A percentile compares a stretch with the other conserved stretches of the same genome.
These are phyloP conservation scores for Vitis riparia DNA, from an alignment of 164 flowering plant genomes.

Conservation along the genomic window DNA sequence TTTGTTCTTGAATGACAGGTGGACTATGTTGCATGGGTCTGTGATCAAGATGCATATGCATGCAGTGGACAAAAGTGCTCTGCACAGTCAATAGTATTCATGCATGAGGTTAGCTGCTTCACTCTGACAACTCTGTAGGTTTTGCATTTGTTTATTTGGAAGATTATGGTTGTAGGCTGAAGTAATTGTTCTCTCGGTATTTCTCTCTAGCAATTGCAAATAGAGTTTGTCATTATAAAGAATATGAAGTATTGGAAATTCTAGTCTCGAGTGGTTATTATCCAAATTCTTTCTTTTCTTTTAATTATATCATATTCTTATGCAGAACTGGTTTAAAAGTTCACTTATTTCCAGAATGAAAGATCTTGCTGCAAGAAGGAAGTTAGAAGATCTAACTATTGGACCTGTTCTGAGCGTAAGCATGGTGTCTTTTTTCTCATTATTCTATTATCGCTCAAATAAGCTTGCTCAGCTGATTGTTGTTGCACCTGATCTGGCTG, in stretches of 20 bases:
- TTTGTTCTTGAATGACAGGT: constrained; percentile 47
- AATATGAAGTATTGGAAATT: too few species aligned
- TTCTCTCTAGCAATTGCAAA: constrained; percentile 1
- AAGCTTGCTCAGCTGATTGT: background rate
- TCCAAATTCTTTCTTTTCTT: background rate
- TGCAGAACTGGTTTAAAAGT: constrained; percentile 83
- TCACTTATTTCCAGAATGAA: constrained; percentile 64
- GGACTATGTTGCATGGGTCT: constrained; percentile 97
- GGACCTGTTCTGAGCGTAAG: constrained; percentile 98
- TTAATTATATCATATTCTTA: background rate
- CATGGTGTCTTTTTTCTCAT: constrained; percentile 6
- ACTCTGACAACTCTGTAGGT: background rate
- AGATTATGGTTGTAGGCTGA: background rate
- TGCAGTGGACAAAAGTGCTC: constrained; percentile 99
- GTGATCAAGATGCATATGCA: constrained; percentile 99
- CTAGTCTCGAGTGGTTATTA: background rate
- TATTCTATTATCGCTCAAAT: background rate
- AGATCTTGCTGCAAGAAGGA: constrained; percentile 84
- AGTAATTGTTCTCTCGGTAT: background rate
- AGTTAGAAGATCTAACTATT: constrained; percentile 82
- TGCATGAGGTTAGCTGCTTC: constrained; percentile 79
- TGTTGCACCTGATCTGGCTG: background rate
- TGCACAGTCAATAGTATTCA: constrained; percentile 89
- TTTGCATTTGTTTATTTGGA: background rate
- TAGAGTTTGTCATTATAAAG: too few species aligned